phyloP scores from a whole-genome alignment of 1,284 basidiomycete species.

The Wallemia mellicola region DNA sequence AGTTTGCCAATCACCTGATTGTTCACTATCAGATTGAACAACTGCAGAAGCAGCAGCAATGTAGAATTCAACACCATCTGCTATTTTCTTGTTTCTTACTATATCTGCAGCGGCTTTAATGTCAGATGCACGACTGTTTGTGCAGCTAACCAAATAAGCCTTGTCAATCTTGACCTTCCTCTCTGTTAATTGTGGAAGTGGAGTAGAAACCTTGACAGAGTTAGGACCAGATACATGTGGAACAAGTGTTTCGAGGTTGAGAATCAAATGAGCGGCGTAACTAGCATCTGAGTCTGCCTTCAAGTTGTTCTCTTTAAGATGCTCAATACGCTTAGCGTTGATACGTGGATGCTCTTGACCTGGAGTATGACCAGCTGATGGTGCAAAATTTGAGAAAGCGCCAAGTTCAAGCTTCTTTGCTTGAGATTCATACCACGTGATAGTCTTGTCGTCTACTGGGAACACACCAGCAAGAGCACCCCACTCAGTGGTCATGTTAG shows the following conservation, averaged over 20 bases:
- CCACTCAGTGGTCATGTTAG: slow-evolving; percentile 99
- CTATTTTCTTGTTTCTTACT: slow-evolving; percentile 52
- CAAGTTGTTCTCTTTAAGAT: slow-evolving; percentile 27
- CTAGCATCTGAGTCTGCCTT: slow-evolving; percentile 44
- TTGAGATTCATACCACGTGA: slow-evolving; percentile 64
- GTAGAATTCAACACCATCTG: slow-evolving; percentile 82
- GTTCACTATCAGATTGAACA: slow-evolving; percentile 71
- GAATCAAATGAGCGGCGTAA: slow-evolving; percentile 65
- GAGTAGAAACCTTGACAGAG: slow-evolving; percentile 82
- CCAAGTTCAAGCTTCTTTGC: slow-evolving; percentile 48
- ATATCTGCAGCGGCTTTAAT: slow-evolving; percentile 73
- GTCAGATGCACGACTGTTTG: slow-evolving; percentile 87
- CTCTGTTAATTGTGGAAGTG: slow-evolving; percentile 47
- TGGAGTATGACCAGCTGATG: slow-evolving; percentile 10
- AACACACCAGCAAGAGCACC: slow-evolving; percentile 87
- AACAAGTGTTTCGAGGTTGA: slow-evolving; percentile 76
- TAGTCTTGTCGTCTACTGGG: slow-evolving; percentile 54
- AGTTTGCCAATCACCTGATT: slow-evolving; percentile 57
- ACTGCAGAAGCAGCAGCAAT: slow-evolving; percentile 76
- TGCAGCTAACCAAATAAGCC: slow-evolving; percentile 93
- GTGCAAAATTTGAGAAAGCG: slow-evolving; percentile 24
- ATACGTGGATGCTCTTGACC: slow-evolving; percentile 47
- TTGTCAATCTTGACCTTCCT: slow-evolving; percentile 66
- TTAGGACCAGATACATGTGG: slow-evolving; percentile 93
- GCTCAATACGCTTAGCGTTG: slow-evolving; percentile 39